A percentile compares a stretch with the other conserved stretches of the same genome.
Evolutionary conservation across 345 rosid species (phyloP).

Genomic region (Abelmoschus esculentus): DNA sequence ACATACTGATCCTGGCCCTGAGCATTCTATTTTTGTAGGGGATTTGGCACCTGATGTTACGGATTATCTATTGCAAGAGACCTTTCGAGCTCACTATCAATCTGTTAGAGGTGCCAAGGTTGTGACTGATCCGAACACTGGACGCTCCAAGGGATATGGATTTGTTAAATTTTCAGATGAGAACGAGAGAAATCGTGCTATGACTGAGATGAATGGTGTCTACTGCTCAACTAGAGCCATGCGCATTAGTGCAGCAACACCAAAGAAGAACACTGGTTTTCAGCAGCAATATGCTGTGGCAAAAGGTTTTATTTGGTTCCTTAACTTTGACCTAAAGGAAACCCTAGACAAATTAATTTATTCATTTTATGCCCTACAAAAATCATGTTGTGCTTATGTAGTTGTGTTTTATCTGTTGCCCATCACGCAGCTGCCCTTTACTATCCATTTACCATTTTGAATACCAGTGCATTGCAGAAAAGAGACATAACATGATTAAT

Average conservation of each 20-base stretch:
- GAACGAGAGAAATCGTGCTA: constrained; percentile 81
- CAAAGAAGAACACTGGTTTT: constrained; percentile 55
- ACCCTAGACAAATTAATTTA: not conserved
- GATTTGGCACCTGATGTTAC: constrained; percentile 95
- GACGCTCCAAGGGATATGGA: constrained; percentile 97
- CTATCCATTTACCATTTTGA: not conserved
- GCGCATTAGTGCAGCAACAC: constrained; percentile 92
- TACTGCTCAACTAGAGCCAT: constrained; percentile 87
- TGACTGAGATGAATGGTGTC: constrained; percentile 92
- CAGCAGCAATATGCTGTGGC: constrained; percentile 57
- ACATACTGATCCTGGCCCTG: constrained; percentile 81
- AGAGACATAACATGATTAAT: not conserved
- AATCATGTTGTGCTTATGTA: not conserved
- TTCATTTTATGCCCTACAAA: not conserved
- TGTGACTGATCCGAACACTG: constrained; percentile 90
- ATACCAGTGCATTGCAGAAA: not conserved
- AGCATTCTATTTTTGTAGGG: constrained; percentile 94
- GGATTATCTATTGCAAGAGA: constrained; percentile 87
- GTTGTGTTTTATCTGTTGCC: not conserved
- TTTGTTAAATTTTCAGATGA: constrained; percentile 91
- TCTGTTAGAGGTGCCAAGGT: constrained; percentile 99
- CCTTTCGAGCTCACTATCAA: constrained; percentile 68
- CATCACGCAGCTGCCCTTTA: not conserved
- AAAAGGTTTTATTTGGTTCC: constrained; percentile 35
- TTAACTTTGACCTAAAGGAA: not conserved